These are phyloP conservation scores for Rhizopogon salebrosus DNA, from an alignment of 768 basidiomycete species.

Conservation along the genomic window DNA sequence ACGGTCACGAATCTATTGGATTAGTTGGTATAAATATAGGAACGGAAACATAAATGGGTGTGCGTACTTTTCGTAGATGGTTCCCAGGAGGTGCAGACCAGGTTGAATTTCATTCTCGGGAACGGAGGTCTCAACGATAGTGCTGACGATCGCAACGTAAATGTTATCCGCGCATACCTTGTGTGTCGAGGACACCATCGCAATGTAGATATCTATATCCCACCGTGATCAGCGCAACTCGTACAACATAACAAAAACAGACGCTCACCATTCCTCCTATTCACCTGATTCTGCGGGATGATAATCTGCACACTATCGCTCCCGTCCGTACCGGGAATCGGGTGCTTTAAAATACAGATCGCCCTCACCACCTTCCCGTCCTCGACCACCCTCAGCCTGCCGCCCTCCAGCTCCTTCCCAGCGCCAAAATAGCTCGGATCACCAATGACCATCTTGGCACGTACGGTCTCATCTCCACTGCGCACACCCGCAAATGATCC, in stretches of 20 bases:
- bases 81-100: constrained; percentile 86
- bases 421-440: constrained; percentile 97
- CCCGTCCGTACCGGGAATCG: constrained; percentile 95
- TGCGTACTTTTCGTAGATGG: constrained; percentile 88
- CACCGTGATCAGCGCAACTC: constrained; percentile 4
- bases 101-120: constrained; percentile 93
- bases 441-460: constrained; percentile 96
- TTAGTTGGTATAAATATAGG: constrained; percentile 7
- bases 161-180: constrained; percentile 96
- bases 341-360: constrained; percentile 97
- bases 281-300: constrained; percentile 97
- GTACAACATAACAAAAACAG: not conserved
- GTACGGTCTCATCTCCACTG: constrained; percentile 85
- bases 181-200: constrained; percentile 94
- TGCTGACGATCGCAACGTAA: constrained; percentile 96
- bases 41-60: not conserved
- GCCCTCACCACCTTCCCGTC: constrained; percentile 93
- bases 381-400: constrained; percentile 85
- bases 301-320: constrained; percentile 95
- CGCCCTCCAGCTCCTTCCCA: constrained; percentile 54
- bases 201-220: constrained; percentile 92
- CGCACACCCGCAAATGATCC: constrained; percentile 94
- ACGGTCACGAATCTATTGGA: constrained; percentile 79
- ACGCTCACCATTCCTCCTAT: constrained; percentile 78
- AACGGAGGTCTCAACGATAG: constrained; percentile 90